phyloP scores from a whole-genome alignment of 768 basidiomycete genomes.

The Russula lepida region DNA sequence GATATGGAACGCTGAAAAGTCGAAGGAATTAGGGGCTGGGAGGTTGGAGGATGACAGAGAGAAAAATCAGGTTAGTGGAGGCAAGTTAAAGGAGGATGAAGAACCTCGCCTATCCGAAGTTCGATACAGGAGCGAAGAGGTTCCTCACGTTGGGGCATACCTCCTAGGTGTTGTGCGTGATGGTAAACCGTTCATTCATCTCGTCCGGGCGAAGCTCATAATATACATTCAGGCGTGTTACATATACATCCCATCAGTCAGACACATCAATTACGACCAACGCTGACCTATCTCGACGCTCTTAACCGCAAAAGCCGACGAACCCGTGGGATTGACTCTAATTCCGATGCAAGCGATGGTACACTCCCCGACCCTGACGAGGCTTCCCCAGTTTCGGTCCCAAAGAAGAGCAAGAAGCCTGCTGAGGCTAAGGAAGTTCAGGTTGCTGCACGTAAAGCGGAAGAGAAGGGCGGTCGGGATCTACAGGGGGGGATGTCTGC shows the following conservation, averaged over 20 bases:
- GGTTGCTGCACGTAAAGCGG: conserved; percentile 57
- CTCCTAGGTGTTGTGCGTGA: conserved; percentile 72
- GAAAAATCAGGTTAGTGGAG: conserved; percentile 53
- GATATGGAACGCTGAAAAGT: conserved; percentile 71
- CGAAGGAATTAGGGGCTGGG: conserved; percentile 56
- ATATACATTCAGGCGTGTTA: conserved; percentile 43
- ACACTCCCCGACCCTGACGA: conserved; percentile 79
- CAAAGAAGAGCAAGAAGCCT: conserved; percentile 54
- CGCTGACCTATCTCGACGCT: conserved; percentile 71
- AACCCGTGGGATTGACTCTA: conserved; percentile 40
- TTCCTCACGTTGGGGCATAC: conserved; percentile 54
- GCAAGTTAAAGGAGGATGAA: conserved; percentile 25
- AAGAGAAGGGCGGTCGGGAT: conserved; percentile 50
- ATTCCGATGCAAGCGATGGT: conserved; percentile 70
- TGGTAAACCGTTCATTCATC: conserved; percentile 37
- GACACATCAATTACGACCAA: conserved; percentile 76
- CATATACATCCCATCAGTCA: conserved; percentile 73
- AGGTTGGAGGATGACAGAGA: conserved; percentile 68
- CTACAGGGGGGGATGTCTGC: conserved; percentile 59
- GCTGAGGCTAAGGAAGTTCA: conserved; percentile 65
- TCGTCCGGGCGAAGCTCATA: conserved; percentile 5
- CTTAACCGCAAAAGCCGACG: conserved; percentile 54
- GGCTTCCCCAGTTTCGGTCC: conserved; percentile 35
- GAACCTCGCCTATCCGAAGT: conserved; percentile 56
- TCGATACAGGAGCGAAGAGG: conserved; percentile 64